Percentiles rank a stretch among this genome's conserved stretches.
phyloP scores from a whole-genome alignment of 2,329 filamentous ascomycete genomes.

The Claviceps sp. region DNA sequence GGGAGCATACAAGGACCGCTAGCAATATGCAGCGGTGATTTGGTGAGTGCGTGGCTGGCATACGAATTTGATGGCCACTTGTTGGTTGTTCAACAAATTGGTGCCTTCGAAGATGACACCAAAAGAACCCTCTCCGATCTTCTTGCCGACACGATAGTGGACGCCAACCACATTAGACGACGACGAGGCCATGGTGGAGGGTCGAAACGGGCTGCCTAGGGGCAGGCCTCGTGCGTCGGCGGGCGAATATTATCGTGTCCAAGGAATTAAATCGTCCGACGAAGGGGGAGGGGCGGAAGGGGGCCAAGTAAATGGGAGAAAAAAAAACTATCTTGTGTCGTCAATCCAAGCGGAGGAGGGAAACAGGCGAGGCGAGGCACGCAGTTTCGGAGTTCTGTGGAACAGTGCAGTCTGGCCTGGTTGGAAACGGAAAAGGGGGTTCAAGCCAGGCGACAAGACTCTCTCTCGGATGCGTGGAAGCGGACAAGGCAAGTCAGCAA shows the following conservation, averaged over 20 bases:
- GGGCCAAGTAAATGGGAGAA: neutral
- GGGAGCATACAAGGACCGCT: neutral
- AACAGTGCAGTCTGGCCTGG: slow-evolving; percentile 5
- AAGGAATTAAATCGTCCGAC: neutral
- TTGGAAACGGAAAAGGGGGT: neutral
- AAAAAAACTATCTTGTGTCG: slow-evolving; percentile 4
- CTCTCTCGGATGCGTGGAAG: neutral
- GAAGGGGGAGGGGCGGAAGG: neutral
- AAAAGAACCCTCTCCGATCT: slow-evolving; percentile 97
- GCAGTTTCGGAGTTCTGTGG: slow-evolving; percentile 5
- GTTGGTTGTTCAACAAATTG: slow-evolving; percentile 96
- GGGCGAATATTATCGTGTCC: slow-evolving; percentile 1
- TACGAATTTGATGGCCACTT: slow-evolving; percentile 99
- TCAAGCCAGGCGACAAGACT: slow-evolving; percentile 4
- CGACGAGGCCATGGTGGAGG: slow-evolving; percentile 59
- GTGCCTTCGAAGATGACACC: slow-evolving; percentile 98
- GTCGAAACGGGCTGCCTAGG: slow-evolving; percentile 3
- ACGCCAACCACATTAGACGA: slow-evolving; percentile 97
- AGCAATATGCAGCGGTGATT: neutral
- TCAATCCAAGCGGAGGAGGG: slow-evolving; percentile 5
- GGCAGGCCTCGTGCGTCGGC: slow-evolving; percentile 5
- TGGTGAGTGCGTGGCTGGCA: slow-evolving; percentile 24
- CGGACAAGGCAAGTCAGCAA: slow-evolving; percentile 9
- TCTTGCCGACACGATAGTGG: slow-evolving; percentile 97
- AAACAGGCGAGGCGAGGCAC: slow-evolving; percentile 5